phyloP scores from a whole-genome alignment of 129 eudicot species.

The Pittosporum tobira region DNA sequence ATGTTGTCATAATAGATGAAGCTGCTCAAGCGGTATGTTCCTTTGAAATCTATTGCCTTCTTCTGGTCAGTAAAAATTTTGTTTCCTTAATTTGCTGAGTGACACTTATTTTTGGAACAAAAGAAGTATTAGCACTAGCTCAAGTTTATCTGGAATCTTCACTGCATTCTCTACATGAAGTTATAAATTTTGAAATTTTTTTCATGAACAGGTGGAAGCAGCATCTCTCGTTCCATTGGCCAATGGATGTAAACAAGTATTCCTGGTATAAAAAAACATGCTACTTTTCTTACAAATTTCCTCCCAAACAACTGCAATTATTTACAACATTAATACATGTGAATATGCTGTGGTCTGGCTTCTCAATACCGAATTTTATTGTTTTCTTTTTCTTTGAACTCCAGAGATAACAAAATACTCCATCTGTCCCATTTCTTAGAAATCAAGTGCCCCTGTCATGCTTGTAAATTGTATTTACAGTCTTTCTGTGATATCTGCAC shows the following conservation, averaged over 20 bases:
- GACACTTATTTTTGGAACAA: not conserved
- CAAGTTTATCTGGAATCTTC: no score
- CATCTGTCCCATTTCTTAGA: no score
- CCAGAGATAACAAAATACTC: not conserved
- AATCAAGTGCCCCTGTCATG: no score
- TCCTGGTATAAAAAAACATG: conserved; percentile 51
- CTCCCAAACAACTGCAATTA: not conserved
- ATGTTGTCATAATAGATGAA: conserved; percentile 94
- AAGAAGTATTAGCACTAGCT: no score
- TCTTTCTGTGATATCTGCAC: no score
- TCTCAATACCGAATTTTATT: not conserved
- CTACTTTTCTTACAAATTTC: conserved; percentile 4
- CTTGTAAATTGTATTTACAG: no score
- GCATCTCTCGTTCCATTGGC: conserved; percentile 90
- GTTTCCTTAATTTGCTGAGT: not conserved
- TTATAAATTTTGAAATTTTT: conserved; percentile 1
- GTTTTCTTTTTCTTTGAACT: not conserved
- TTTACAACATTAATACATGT: not conserved
- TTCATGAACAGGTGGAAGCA: conserved; percentile 67
- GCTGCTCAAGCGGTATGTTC: conserved; percentile 98
- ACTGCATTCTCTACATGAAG: not conserved
- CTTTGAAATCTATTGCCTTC: not conserved
- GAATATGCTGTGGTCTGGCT: not conserved
- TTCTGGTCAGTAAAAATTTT: not conserved
- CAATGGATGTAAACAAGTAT: conserved; percentile 96